A percentile compares a stretch with the other conserved stretches of the same genome.
Evolutionary conservation across 2,329 filamentous ascomycete species (phyloP).

Genomic region (Aspergillus oerlinghausenensis): DNA sequence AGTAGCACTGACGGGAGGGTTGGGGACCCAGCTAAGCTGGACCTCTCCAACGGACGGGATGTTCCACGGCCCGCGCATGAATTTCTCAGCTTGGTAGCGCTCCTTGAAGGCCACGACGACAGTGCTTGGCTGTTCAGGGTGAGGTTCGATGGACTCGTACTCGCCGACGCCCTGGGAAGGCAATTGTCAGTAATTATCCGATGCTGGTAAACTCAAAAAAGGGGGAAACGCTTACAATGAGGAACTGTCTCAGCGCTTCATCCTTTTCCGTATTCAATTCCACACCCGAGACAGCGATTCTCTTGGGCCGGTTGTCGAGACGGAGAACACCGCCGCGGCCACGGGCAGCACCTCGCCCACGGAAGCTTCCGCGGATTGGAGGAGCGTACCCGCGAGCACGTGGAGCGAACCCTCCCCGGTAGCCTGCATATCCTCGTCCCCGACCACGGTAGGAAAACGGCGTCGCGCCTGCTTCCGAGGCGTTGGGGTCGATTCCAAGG

Average conservation of each 20-base stretch:
- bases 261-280: conserved; percentile 47
- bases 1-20: conserved; percentile 25
- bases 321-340: conserved; percentile 49
- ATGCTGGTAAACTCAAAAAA: background rate
- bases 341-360: conserved; percentile 40
- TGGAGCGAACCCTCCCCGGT: conserved; percentile 34
- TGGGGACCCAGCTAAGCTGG: conserved; percentile 52
- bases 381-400: conserved; percentile 41
- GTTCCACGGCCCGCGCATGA: conserved; percentile 43
- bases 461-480: conserved; percentile 22
- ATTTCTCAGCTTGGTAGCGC: conserved; percentile 51
- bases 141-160: conserved; percentile 43
- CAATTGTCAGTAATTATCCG: conserved; percentile 16
- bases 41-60: conserved; percentile 52
- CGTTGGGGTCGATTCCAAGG: conserved; percentile 47
- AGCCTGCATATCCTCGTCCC: conserved; percentile 30
- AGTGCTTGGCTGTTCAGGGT: conserved; percentile 36
- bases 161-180: conserved; percentile 41
- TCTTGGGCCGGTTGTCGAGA: conserved; percentile 56
- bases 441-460: conserved; percentile 33
- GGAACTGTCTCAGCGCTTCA: conserved; percentile 52
- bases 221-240: conserved; percentile 41
- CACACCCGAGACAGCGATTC: conserved; percentile 49
- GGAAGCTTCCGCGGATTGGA: conserved; percentile 36
- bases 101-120: conserved; percentile 46